Evolutionary conservation across 169 alveolate genomes (phyloP), one percentile per base, ranked within the genome.

Genomic region (Ophryocystis elektroscirrha): DNA sequence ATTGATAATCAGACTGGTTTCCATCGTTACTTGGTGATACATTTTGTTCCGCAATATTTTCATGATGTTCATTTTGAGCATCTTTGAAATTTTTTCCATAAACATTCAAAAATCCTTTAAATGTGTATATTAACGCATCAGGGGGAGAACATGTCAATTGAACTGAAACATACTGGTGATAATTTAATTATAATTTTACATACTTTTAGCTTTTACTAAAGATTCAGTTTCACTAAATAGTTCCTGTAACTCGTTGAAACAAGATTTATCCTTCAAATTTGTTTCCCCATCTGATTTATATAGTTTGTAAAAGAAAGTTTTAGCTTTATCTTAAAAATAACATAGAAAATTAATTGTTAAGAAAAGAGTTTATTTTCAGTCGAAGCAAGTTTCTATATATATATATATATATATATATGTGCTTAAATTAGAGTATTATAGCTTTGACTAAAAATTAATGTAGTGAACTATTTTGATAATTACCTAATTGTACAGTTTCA

Each of bases 251-350:
- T 58, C 59, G 0, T 78, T 76, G n/a, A 71, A 25, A 43, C 84
- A 62, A 47, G 65, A 57, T 59, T 87, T 84, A 48, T 76, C 71
- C 58, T 83, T 87, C 36, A 87, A 69, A 60, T 85, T 87, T 18
- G 93, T 82, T 61, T 84, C 96, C 20, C 96, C 96, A 66, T 87
- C 96, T 1, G 76, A 73, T 37, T n/a, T n/a, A n/a, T n/a, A n/a
- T n/a, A n/a, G n/a, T n/a, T n/a, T n/a, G n/a, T n/a, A n/a, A n/a
- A n/a, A n/a, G n/a, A n/a, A n/a, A n/a, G n/a, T n/a, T n/a, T n/a
- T n/a, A n/a, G n/a, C n/a, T n/a, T n/a, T n/a, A n/a, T n/a, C n/a
- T n/a, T n/a, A 42, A 42, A 42, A 9, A 38, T 5, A 35, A 53
- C 2, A 2, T 42, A 53, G 59, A 12, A 52, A 57, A 20, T 76